A percentile compares a stretch with the other conserved stretches of the same genome.
These are phyloP conservation scores for Hanseniaspora hatyaiensis DNA, from an alignment of 805 yeast species.

Conservation along the genomic window DNA sequence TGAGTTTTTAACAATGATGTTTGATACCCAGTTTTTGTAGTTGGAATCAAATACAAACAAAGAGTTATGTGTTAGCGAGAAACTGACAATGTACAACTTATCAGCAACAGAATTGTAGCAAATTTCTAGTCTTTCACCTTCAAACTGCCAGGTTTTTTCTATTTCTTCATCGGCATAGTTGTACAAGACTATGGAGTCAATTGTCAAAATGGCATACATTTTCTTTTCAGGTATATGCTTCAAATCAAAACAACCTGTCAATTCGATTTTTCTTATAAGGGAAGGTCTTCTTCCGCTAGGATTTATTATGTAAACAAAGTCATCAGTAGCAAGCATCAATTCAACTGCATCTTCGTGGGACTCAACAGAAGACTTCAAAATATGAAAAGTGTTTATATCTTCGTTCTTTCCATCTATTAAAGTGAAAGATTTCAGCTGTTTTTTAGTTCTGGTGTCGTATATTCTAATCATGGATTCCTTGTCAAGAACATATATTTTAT, in stretches of 20 bases:
- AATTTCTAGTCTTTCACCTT: slow-evolving; percentile 21
- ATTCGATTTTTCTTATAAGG: slow-evolving; percentile 22
- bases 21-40: slow-evolving; percentile 30
- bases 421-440: slow-evolving; percentile 30
- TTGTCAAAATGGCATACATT: slow-evolving; percentile 21
- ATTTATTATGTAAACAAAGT: slow-evolving; percentile 52
- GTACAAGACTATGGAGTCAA: slow-evolving; percentile 14
- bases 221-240: slow-evolving; percentile 20
- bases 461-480: slow-evolving; percentile 28
- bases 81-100: slow-evolving; percentile 20
- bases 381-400: slow-evolving; percentile 26
- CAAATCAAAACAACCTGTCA: slow-evolving; percentile 20
- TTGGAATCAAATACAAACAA: slow-evolving; percentile 25
- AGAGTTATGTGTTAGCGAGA: slow-evolving; percentile 21
- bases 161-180: slow-evolving; percentile 16
- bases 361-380: slow-evolving; percentile 18
- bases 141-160: slow-evolving; percentile 22
- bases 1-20: slow-evolving; percentile 23
- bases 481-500: slow-evolving; percentile 30
- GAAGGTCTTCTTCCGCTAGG: slow-evolving; percentile 35
- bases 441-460: slow-evolving; percentile 25
- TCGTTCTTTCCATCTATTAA: slow-evolving; percentile 27
- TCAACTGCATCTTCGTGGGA: slow-evolving; percentile 14
- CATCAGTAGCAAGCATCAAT: slow-evolving; percentile 26
- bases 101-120: slow-evolving; percentile 6